phyloP scores from a whole-genome alignment of 2,329 filamentous ascomycete species.

The Cercospora sesami region DNA sequence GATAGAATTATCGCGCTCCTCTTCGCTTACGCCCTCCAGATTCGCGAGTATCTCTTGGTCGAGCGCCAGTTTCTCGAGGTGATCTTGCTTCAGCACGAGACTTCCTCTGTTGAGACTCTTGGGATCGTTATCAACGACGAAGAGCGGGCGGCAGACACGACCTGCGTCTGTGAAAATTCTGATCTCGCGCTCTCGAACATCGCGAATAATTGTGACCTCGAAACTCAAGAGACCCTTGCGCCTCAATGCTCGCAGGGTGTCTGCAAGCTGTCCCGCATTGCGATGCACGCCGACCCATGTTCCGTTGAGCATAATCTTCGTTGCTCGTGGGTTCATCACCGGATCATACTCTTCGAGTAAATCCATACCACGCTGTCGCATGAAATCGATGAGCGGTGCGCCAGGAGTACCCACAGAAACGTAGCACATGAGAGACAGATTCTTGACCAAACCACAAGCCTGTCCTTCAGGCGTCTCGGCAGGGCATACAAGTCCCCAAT shows the following conservation, averaged over 20 bases:
- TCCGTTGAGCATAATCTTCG: constrained; percentile 97
- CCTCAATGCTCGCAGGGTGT: constrained; percentile 41
- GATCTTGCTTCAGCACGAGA: constrained; percentile 80
- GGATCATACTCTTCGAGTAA: constrained; percentile 84
- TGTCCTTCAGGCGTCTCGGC: constrained; percentile 98
- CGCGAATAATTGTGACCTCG: constrained; percentile 91
- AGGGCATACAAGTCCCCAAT: constrained; percentile 96
- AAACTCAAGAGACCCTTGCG: constrained; percentile 81
- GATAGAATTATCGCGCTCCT: constrained; percentile 60
- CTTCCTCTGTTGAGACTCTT: constrained; percentile 73
- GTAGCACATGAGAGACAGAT: constrained; percentile 95
- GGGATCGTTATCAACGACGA: constrained; percentile 84
- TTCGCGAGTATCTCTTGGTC: constrained; percentile 59
- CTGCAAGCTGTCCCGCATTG: constrained; percentile 81
- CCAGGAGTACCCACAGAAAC: constrained; percentile 93
- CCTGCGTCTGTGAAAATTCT: constrained; percentile 98
- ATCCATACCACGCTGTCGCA: constrained; percentile 95
- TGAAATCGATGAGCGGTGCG: constrained; percentile 88
- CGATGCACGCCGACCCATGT: constrained; percentile 96
- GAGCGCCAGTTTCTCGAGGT: constrained; percentile 72
- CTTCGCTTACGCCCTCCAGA: constrained; percentile 53
- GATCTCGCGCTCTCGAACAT: constrained; percentile 96
- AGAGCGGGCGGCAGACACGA: constrained; percentile 88
- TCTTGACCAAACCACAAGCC: constrained; percentile 97
- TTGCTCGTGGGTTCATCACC: constrained; percentile 75